A percentile compares a stretch with the other conserved stretches of the same genome.
These are phyloP conservation scores for Turritis glabra DNA, from an alignment of 345 rosid genomes.

Conservation along the genomic window DNA sequence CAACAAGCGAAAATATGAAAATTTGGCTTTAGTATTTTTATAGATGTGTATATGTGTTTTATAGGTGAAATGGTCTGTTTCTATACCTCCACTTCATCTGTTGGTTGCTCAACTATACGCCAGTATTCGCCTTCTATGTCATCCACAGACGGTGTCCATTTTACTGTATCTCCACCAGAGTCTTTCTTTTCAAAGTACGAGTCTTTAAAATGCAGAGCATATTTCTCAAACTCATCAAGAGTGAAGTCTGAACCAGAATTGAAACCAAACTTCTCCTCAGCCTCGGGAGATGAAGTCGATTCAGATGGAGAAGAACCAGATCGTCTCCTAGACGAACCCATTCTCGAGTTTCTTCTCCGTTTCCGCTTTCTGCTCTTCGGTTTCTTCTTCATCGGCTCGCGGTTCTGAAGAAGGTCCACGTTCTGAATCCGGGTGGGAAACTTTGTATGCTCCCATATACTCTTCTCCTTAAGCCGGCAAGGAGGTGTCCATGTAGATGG, in stretches of 20 bases:
- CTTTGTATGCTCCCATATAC: slow-evolving; percentile 68
- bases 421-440: slow-evolving; percentile 85
- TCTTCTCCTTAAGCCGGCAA: slow-evolving; percentile 68
- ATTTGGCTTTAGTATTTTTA: not conserved
- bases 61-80: not conserved
- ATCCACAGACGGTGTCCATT: slow-evolving; percentile 60
- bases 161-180: slow-evolving; percentile 36
- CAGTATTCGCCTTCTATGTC: slow-evolving; percentile 96
- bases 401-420: slow-evolving; percentile 87
- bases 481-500: slow-evolving; percentile 87
- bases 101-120: slow-evolving; percentile 90
- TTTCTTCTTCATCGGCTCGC: slow-evolving; percentile 92
- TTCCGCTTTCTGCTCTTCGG: slow-evolving; percentile 71
- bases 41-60: not conserved
- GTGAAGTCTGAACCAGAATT: slow-evolving; percentile 87
- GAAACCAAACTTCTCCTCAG: slow-evolving; percentile 90
- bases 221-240: slow-evolving; percentile 64
- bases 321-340: slow-evolving; percentile 54
- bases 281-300: slow-evolving; percentile 50
- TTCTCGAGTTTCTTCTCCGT: slow-evolving; percentile 63
- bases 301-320: slow-evolving; percentile 55
- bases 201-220: slow-evolving; percentile 67
- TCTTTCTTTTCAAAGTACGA: slow-evolving; percentile 62
- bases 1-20: not conserved
- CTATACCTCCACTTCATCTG: slow-evolving; percentile 91